Conservation (phyloP, 1,139 yeast genomes). For the Ogataea hybrid region DNA sequence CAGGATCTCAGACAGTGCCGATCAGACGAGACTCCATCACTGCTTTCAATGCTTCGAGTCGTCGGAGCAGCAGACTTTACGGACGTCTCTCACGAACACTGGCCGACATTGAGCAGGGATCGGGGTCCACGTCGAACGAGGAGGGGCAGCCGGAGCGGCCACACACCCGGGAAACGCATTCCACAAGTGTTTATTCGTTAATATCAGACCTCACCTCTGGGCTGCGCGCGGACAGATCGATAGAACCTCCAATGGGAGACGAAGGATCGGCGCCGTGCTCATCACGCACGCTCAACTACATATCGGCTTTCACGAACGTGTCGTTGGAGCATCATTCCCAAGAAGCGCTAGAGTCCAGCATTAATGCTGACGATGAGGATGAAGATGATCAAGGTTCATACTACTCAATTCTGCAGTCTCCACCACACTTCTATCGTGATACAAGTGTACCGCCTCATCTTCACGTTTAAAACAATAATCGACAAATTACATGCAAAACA, state of each 20-base stretch:
- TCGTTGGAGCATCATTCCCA: background rate
- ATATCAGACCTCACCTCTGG: background rate
- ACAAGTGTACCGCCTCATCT: background rate
- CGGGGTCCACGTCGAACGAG: background rate
- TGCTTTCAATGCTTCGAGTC: conserved; percentile 3
- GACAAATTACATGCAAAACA: background rate
- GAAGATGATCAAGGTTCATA: conserved; percentile 7
- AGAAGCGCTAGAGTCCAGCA: background rate
- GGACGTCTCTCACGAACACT: conserved; percentile 6
- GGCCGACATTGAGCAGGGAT: conserved; percentile 3
- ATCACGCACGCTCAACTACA: conserved; percentile 1
- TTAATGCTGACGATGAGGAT: conserved; percentile 1
- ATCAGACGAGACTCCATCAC: conserved; percentile 21
- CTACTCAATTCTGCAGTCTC: conserved; percentile 9
- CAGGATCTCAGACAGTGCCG: conserved; percentile 21
- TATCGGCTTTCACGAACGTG: background rate
- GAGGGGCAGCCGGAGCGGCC: background rate
- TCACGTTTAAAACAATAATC: background rate
- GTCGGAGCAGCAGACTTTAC: conserved; percentile 6
- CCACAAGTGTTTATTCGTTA: conserved; percentile 1
- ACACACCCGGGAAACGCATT: background rate
- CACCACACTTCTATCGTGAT: conserved; percentile 7
- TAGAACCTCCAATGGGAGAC: background rate
- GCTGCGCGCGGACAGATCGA: background rate
- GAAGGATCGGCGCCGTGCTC: background rate